Evolutionary conservation across 2,329 filamentous ascomycete genomes (phyloP).

Genomic region (Colletotrichum limetticola): DNA sequence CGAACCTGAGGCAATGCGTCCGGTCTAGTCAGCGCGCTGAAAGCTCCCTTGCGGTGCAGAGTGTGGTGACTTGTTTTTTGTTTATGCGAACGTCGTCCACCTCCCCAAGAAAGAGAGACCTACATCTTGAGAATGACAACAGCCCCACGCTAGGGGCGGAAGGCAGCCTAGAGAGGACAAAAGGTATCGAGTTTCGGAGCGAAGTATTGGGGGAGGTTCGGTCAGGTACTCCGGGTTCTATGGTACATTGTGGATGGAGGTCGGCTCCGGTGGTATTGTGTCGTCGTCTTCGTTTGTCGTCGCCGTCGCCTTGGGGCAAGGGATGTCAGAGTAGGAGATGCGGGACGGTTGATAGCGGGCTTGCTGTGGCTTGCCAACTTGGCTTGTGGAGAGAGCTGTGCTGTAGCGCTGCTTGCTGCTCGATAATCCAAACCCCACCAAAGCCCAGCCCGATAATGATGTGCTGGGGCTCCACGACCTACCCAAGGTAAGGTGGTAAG

Average conservation of each 20-base stretch:
- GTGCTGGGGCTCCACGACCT: not conserved
- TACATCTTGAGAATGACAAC: constrained; percentile 31
- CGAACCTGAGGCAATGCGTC: constrained; percentile 75
- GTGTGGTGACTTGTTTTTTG: not conserved
- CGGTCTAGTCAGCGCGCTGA: constrained; percentile 35
- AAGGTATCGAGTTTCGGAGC: not conserved
- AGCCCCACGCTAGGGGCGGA: constrained; percentile 17
- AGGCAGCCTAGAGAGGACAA: not conserved
- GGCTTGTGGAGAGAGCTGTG: constrained; percentile 26
- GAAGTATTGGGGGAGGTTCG: constrained; percentile 4
- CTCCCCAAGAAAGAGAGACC: not conserved
- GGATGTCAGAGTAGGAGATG: constrained; percentile 21
- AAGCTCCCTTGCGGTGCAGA: not conserved
- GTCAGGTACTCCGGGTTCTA: constrained; percentile 22
- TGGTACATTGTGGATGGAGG: constrained; percentile 26
- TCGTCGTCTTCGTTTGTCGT: not conserved
- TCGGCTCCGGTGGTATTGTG: not conserved
- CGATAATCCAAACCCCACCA: constrained; percentile 22
- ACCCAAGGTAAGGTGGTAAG: not conserved
- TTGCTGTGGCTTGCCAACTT: constrained; percentile 32
- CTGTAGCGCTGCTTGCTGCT: constrained; percentile 9
- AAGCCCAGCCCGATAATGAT: constrained; percentile 8
- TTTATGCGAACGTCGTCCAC: not conserved
- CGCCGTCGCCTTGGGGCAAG: constrained; percentile 4
- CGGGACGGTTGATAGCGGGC: constrained; percentile 26